Base-by-base conservation (phyloP, 2,329 filamentous ascomycete species). In the Arthrobotrys entomopaga region DNA sequence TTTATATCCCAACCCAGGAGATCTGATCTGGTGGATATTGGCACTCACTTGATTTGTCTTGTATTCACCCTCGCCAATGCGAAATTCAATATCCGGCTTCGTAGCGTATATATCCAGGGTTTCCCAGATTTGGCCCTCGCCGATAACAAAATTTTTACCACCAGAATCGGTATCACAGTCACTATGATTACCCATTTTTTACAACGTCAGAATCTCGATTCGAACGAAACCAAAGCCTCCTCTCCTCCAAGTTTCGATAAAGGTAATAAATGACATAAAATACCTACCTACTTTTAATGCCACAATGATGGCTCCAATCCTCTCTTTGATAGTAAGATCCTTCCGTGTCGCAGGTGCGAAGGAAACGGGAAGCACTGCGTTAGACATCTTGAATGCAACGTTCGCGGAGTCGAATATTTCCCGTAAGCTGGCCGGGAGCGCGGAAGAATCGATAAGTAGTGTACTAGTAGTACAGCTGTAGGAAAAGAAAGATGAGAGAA, bases 31-130 rank as follows among this genome's bases (percentile, higher is more conserved):
- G 29, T 34, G 29, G 29, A 34, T 34, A 34, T 34, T 34, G 6
- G 10, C 7, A 58, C 67, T 60, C 50, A 72, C 67, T 72, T 61
- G 11, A 73, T 73, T 49, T 73, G 69, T 16, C 69, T 34, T 0
- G 60, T 54, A 42, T 60, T 34, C 13, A 73, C 49, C 61, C 69
- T 65, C 38, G 54, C 24, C 5, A 73, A 50, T 19, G 29, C n/a
- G 46, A 73, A 73, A 24, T 57, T 29, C 49, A 73, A 43, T 11
- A 66, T 38, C 56, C 61, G n/a, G 16, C 54, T 65, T 1, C 69
- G 61, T 16, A 73, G 46, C n/a, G 60, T 26, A 20, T 56, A 73
- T 22, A 65, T n/a, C 69, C 69, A 73, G 7, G 69, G 29, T 52
- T 73, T 73, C 20, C 69, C 69, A 29, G 60, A 65, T 49, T 66